A percentile compares a stretch with the other conserved stretches of the same genome.
Conservation (phyloP, 2,329 filamentous ascomycete species). For the Alternaria burnsii region DNA sequence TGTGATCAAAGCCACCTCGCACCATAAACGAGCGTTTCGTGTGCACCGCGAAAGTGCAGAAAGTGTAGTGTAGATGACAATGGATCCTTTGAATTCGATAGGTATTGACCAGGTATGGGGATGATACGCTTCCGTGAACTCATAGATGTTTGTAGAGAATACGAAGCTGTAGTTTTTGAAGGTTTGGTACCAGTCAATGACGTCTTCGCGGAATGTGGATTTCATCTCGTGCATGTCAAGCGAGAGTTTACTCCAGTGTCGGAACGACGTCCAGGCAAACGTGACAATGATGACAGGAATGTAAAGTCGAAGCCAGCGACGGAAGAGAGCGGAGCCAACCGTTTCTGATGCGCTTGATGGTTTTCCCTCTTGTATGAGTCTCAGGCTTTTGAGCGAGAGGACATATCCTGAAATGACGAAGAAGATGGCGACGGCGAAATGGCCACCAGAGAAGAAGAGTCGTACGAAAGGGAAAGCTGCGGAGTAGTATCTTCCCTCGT, state of each 20-base stretch:
- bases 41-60: conserved; percentile 66
- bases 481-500: conserved; percentile 42
- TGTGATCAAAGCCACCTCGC: conserved; percentile 62
- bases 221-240: conserved; percentile 60
- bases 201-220: conserved; percentile 50
- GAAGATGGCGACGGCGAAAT: conserved; percentile 64
- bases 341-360: conserved; percentile 52
- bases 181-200: conserved; percentile 38
- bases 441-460: conserved; percentile 59
- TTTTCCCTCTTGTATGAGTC: conserved; percentile 55
- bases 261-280: conserved; percentile 61
- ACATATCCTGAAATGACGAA: conserved; percentile 64
- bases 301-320: conserved; percentile 61
- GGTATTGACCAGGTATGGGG: conserved; percentile 51
- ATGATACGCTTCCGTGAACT: conserved; percentile 58
- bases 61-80: conserved; percentile 67
- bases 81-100: conserved; percentile 62
- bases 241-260: conserved; percentile 54
- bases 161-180: conserved; percentile 74
- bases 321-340: conserved; percentile 60
- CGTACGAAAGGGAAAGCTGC: conserved; percentile 53
- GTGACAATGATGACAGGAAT: conserved; percentile 64
- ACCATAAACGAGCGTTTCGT: conserved; percentile 63
- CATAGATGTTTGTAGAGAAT: conserved; percentile 67
- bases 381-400: conserved; percentile 58